phyloP scores from a whole-genome alignment of 2,329 filamentous ascomycete species.

The Septoria petroselini region DNA sequence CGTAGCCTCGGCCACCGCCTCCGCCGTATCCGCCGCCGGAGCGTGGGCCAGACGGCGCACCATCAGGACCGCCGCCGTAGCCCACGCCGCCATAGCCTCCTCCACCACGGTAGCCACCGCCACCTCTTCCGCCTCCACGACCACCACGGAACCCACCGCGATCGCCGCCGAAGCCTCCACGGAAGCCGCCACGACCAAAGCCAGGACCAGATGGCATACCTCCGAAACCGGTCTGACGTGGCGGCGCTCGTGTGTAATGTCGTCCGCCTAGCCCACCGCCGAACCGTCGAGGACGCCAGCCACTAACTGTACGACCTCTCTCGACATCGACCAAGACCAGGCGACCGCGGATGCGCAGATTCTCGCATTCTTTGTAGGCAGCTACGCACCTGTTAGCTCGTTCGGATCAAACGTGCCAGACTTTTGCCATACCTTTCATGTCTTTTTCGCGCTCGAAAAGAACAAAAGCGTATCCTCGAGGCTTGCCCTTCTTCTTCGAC shows the following conservation, averaged over 20 bases:
- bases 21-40: constrained; percentile 39
- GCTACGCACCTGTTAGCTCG: constrained; percentile 57
- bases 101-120: constrained; percentile 40
- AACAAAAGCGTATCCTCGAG: constrained; percentile 85
- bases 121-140: constrained; percentile 47
- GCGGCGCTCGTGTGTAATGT: constrained; percentile 83
- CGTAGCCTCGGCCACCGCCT: constrained; percentile 35
- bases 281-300: constrained; percentile 87
- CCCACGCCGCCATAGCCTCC: constrained; percentile 40
- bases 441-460: constrained; percentile 97
- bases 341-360: constrained; percentile 87
- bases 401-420: background rate
- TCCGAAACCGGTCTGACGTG: constrained; percentile 59
- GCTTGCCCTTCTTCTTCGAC: constrained; percentile 50
- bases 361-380: constrained; percentile 84
- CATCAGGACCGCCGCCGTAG: constrained; percentile 47
- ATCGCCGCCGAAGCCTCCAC: constrained; percentile 52
- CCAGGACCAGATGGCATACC: constrained; percentile 56
- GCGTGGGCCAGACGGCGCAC: constrained; percentile 49
- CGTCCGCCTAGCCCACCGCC: constrained; percentile 90
- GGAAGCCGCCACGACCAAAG: constrained; percentile 51
- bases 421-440: constrained; percentile 78
- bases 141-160: constrained; percentile 54
- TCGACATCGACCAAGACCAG: constrained; percentile 94
- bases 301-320: constrained; percentile 86